These are phyloP conservation scores for Microcera coccophila DNA, from an alignment of 2,329 filamentous ascomycete species.

Conservation along the genomic window DNA sequence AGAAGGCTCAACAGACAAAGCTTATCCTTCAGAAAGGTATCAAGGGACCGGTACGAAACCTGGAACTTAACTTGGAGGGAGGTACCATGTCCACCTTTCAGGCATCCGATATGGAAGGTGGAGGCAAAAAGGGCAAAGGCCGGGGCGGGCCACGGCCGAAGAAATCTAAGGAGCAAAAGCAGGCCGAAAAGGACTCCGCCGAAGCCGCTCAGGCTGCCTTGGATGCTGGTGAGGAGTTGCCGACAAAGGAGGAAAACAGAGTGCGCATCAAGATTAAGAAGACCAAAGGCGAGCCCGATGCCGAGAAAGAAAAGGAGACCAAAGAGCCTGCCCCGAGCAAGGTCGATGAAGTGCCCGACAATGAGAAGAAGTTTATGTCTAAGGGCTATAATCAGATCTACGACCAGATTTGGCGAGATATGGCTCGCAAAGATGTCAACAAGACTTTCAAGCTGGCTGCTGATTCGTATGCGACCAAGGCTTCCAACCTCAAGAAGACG, in stretches of 20 bases:
- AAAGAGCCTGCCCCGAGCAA: conserved; percentile 48
- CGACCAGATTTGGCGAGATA: conserved; percentile 93
- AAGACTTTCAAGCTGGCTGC: conserved; percentile 88
- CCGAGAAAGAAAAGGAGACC: conserved; percentile 42
- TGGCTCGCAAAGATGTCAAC: conserved; percentile 87
- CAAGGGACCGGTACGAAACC: conserved; percentile 66
- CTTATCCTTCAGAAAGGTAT: conserved; percentile 82
- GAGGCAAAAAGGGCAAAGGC: conserved; percentile 43
- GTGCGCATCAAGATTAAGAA: conserved; percentile 63
- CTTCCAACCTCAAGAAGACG: conserved; percentile 96
- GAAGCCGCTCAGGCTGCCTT: conserved; percentile 83
- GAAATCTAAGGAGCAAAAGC: conserved; percentile 85
- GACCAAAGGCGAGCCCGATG: conserved; percentile 41
- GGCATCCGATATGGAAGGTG: conserved; percentile 55
- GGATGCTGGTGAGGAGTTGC: conserved; percentile 71
- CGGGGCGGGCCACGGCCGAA: conserved; percentile 68
- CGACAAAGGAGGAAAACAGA: conserved; percentile 53
- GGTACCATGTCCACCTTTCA: conserved; percentile 84
- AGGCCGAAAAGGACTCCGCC: conserved; percentile 76
- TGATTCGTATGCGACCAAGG: conserved; percentile 79
- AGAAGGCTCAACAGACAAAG: conserved; percentile 89
- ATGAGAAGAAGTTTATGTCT: conserved; percentile 69
- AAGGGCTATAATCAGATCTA: conserved; percentile 97
- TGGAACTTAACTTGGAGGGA: conserved; percentile 78
- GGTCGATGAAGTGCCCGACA: conserved; percentile 48